Evolutionary conservation across 805 yeast species (phyloP).

Genomic region (Saccharomycopsis vini): DNA sequence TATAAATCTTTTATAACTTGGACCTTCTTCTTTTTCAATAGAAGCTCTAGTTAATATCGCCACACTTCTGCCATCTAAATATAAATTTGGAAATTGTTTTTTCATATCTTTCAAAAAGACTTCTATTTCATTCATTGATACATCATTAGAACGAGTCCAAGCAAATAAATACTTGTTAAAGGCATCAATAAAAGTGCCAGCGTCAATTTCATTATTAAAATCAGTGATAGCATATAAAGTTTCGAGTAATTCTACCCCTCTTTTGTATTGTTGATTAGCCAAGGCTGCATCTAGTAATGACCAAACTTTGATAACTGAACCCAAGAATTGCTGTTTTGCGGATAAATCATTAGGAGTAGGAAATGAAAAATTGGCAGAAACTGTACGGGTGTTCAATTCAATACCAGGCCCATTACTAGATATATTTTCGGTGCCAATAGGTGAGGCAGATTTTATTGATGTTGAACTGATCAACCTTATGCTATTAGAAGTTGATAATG

Average conservation of each 20-base stretch:
- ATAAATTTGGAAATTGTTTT: slow-evolving; percentile 25
- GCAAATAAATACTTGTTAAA: slow-evolving; percentile 52
- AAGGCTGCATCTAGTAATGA: slow-evolving; percentile 72
- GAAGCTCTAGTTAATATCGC: slow-evolving; percentile 51
- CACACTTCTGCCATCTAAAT: slow-evolving; percentile 46
- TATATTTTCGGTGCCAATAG: too few relatives aligned
- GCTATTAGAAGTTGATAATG: too few relatives aligned
- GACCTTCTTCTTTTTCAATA: slow-evolving; percentile 18
- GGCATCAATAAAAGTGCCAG: slow-evolving; percentile 48
- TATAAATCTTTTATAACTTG: slow-evolving; percentile 13
- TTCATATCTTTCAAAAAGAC: slow-evolving; percentile 30
- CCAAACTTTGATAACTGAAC: slow-evolving; percentile 55
- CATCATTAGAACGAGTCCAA: slow-evolving; percentile 33
- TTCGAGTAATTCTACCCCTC: slow-evolving; percentile 62
- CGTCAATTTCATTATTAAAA: slow-evolving; percentile 25
- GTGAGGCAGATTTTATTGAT: too few relatives aligned
- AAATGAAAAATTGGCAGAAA: neutral
- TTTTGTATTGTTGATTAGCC: slow-evolving; percentile 49
- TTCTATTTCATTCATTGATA: slow-evolving; percentile 35
- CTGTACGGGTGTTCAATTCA: neutral
- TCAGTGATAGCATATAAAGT: slow-evolving; percentile 47
- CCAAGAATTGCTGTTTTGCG: neutral
- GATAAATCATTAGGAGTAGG: slow-evolving; percentile 1
- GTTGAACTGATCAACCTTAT: too few relatives aligned
- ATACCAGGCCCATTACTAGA: too few relatives aligned